phyloP scores from a whole-genome alignment of 352 stramenopile genomes.

The Elongisporangium anandrum region DNA sequence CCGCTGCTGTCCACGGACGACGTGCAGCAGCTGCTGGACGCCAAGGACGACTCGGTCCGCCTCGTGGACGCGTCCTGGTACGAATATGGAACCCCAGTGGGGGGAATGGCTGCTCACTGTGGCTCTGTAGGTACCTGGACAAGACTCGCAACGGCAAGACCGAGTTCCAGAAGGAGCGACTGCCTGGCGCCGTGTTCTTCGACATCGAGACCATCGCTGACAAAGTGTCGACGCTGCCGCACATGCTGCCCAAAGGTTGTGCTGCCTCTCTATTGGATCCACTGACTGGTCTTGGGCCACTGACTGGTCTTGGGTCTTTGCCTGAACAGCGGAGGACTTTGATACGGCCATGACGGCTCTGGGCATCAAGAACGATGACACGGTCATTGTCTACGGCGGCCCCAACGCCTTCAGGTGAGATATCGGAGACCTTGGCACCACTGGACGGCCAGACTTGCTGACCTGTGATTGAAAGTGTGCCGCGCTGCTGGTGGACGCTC shows the following conservation, averaged over 20 bases:
- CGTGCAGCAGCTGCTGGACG: slow-evolving; percentile 26
- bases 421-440: neutral
- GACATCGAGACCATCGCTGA: slow-evolving; percentile 89
- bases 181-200: slow-evolving; percentile 88
- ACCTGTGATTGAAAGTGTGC: slow-evolving; percentile 29
- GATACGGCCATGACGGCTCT: slow-evolving; percentile 56
- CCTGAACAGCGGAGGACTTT: slow-evolving; percentile 48
- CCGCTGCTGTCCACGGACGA: slow-evolving; percentile 58
- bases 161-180: slow-evolving; percentile 52
- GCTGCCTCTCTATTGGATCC: neutral
- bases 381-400: slow-evolving; percentile 78
- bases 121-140: slow-evolving; percentile 45
- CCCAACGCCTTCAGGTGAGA: slow-evolving; percentile 78
- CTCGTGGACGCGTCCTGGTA: slow-evolving; percentile 77
- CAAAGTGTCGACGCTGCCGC: slow-evolving; percentile 61
- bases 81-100: too few relatives aligned
- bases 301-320: neutral
- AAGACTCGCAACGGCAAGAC: slow-evolving; percentile 56
- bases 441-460: too few relatives aligned
- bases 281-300: neutral
- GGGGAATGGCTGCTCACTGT: too few relatives aligned
- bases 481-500: slow-evolving; percentile 88
- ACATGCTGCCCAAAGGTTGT: slow-evolving; percentile 73
- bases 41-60: slow-evolving; percentile 29
- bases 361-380: slow-evolving; percentile 66